These are phyloP conservation scores for Haberlea rhodopensis DNA, from an alignment of 257 asterid species.

Conservation along the genomic window DNA sequence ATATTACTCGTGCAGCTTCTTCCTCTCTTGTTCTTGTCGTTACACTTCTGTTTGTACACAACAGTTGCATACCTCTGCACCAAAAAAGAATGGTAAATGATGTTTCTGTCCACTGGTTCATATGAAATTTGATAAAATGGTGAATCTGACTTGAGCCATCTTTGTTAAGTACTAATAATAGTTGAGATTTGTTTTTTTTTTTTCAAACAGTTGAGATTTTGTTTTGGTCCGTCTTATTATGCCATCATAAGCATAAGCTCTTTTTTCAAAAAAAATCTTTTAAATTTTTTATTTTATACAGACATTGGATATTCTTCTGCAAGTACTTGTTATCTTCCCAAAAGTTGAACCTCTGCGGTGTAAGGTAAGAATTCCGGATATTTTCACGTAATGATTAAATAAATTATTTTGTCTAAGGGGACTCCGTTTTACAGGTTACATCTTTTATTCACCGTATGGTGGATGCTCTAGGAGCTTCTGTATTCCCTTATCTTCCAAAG, in stretches of 20 bases:
- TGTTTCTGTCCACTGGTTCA: constrained; percentile 11
- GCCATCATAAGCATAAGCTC: constrained; percentile 7
- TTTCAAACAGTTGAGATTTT: neutral
- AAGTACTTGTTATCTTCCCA: constrained; percentile 83
- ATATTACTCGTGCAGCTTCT: neutral
- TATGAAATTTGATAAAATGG: neutral
- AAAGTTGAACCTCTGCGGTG: constrained; percentile 64
- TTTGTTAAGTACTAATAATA: neutral
- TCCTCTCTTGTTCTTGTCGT: neutral
- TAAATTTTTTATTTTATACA: constrained; percentile 30
- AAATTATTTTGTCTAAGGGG: constrained; percentile 22
- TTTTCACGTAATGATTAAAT: constrained; percentile 18
- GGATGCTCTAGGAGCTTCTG: constrained; percentile 77
- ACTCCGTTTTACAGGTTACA: constrained; percentile 54
- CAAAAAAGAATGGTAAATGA: neutral
- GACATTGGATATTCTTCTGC: constrained; percentile 64
- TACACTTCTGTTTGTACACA: neutral
- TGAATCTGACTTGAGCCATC: constrained; percentile 15
- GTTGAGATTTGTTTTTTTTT: neutral
- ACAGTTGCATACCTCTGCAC: neutral
- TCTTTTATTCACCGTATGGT: constrained; percentile 98
- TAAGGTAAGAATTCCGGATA: constrained; percentile 56
- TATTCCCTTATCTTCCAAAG: constrained; percentile 90
- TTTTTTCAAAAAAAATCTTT: too few relatives aligned
- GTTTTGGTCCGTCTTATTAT: neutral